Conservation (phyloP, 805 yeast species). For the Pichia californica region DNA sequence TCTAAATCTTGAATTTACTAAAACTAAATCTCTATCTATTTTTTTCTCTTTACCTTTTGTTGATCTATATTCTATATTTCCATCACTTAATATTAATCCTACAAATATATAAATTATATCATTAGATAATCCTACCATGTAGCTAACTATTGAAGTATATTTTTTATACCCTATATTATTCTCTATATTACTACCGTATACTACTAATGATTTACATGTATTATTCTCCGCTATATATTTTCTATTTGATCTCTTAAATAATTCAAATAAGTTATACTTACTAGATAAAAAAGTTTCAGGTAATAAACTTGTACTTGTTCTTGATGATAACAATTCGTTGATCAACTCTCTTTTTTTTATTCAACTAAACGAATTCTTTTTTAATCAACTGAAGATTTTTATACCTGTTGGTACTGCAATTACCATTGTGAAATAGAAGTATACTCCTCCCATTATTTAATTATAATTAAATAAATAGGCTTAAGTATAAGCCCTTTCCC, state of each 20-base stretch:
- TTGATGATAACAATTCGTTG: neutral
- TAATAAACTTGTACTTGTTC: neutral
- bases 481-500: slow-evolving; percentile 1
- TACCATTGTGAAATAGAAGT: slow-evolving; percentile 7
- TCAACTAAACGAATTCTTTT: neutral
- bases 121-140: neutral
- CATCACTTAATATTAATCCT: slow-evolving; percentile 1
- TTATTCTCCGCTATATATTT: neutral
- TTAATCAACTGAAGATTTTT: slow-evolving; percentile 6
- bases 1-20: slow-evolving; percentile 1
- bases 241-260: neutral
- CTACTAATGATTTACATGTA: slow-evolving; percentile 9
- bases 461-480: neutral
- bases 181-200: slow-evolving; percentile 12
- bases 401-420: slow-evolving; percentile 7
- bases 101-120: neutral
- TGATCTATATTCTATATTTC: neutral
- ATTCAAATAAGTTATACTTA: neutral
- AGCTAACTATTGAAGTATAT: slow-evolving; percentile 1
- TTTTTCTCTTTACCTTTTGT: neutral
- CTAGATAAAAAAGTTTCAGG: slow-evolving; percentile 2
- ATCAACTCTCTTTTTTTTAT: neutral
- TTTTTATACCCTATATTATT: slow-evolving; percentile 1
- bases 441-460: too few species aligned
- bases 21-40: neutral